phyloP scores from a whole-genome alignment of 306 rosid genomes.

The Comarum palustre region DNA sequence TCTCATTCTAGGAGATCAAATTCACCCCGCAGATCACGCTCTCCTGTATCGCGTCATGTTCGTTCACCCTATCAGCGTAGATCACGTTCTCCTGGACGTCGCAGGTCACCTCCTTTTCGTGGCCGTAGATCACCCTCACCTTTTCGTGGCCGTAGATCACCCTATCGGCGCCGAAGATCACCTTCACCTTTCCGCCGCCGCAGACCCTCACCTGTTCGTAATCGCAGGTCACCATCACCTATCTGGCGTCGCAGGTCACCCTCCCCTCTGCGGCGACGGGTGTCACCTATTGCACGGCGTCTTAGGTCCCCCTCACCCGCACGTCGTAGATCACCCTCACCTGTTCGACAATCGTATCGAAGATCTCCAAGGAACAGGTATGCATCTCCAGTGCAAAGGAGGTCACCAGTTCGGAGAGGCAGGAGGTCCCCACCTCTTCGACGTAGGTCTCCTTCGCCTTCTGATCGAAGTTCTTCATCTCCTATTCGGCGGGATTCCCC shows the following conservation, averaged over 20 bases:
- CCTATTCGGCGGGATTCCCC: slow-evolving; percentile 39
- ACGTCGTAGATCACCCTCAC: slow-evolving; percentile 52
- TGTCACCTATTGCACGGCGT: slow-evolving; percentile 41
- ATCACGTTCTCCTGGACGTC: slow-evolving; percentile 29
- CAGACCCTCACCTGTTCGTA: slow-evolving; percentile 16
- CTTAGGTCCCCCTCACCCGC: slow-evolving; percentile 54
- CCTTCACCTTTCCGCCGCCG: slow-evolving; percentile 26
- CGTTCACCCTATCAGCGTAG: slow-evolving; percentile 25
- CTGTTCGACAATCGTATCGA: slow-evolving; percentile 23
- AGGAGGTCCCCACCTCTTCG: slow-evolving; percentile 33
- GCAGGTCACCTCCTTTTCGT: slow-evolving; percentile 19
- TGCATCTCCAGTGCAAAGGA: slow-evolving; percentile 42
- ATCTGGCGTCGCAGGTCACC: slow-evolving; percentile 27
- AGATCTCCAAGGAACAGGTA: slow-evolving; percentile 42
- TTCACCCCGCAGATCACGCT: slow-evolving; percentile 28
- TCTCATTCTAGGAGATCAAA: slow-evolving; percentile 24
- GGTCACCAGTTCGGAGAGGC: slow-evolving; percentile 42
- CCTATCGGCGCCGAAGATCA: slow-evolving; percentile 16
- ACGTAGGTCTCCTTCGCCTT: slow-evolving; percentile 46
- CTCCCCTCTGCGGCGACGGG: slow-evolving; percentile 33
- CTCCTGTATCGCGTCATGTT: slow-evolving; percentile 24
- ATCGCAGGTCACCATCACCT: slow-evolving; percentile 23
- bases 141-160: slow-evolving; percentile 16
- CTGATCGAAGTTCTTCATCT: slow-evolving; percentile 52
- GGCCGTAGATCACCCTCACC: slow-evolving; percentile 34